phyloP scores from a whole-genome alignment of 2,329 filamentous ascomycete species.

The Fusarium gaditjirri region DNA sequence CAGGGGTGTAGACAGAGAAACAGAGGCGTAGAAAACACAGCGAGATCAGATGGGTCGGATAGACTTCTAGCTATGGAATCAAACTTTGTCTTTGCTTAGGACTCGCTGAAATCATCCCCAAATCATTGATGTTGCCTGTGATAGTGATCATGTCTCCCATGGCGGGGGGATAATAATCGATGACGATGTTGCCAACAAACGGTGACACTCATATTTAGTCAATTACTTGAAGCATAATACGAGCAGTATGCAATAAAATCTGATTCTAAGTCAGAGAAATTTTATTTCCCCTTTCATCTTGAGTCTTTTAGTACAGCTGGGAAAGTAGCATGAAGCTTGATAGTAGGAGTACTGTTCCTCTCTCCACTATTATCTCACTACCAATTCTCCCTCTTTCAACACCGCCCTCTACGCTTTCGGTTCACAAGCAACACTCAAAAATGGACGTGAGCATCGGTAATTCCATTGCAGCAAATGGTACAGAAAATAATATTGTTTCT shows the following conservation, averaged over 20 bases:
- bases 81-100: neutral
- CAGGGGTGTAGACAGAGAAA: neutral
- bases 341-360: neutral
- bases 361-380: constrained; percentile 4
- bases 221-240: neutral
- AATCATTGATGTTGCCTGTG: neutral
- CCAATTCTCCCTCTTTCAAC: neutral
- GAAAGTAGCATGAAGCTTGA: neutral
- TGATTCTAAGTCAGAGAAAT: no score
- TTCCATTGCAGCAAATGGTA: fast-evolving
- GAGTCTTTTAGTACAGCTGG: neutral
- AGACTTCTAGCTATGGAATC: neutral
- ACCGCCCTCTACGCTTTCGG: neutral
- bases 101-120: neutral
- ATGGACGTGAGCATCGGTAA: neutral
- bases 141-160: neutral
- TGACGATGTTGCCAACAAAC: constrained; percentile 1
- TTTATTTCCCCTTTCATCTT: neutral
- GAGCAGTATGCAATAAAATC: neutral
- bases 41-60: neutral
- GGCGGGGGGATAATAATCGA: constrained; percentile 12
- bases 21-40: neutral
- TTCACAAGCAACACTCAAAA: neutral
- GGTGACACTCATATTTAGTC: neutral
- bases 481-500: neutral